Evolutionary conservation across 495 filamentous ascomycete genomes (phyloP).

Genomic region (Penicillium silybi): DNA sequence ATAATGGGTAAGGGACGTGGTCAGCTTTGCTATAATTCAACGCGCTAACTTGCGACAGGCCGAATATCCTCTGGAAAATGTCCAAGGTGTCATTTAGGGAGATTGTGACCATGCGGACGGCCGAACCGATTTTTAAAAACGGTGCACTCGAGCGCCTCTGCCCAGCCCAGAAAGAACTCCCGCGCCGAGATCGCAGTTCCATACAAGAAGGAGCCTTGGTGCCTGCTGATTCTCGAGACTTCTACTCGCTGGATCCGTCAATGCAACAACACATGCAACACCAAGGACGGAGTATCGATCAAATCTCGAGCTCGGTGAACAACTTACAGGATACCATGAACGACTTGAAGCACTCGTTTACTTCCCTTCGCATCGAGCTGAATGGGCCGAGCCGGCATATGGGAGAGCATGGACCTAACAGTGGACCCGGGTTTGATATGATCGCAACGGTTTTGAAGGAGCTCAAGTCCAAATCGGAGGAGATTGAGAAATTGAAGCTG

Average conservation of each 20-base stretch:
- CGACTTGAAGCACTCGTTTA: slow-evolving; percentile 44
- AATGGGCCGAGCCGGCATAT: slow-evolving; percentile 27
- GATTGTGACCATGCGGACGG: slow-evolving; percentile 44
- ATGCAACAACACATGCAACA: slow-evolving; percentile 40
- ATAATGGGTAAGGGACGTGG: slow-evolving; percentile 36
- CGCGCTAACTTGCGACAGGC: slow-evolving; percentile 22
- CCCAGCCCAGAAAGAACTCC: slow-evolving; percentile 23
- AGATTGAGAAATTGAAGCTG: slow-evolving; percentile 44
- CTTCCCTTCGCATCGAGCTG: slow-evolving; percentile 40
- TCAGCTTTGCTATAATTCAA: neutral
- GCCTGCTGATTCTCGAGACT: slow-evolving; percentile 19
- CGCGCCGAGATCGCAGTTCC: slow-evolving; percentile 16
- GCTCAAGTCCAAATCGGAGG: slow-evolving; percentile 41
- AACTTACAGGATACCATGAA: slow-evolving; percentile 45
- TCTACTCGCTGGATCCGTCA: slow-evolving; percentile 14
- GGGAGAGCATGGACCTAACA: slow-evolving; percentile 10
- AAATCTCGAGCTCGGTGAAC: slow-evolving; percentile 44
- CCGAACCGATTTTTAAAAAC: slow-evolving; percentile 38
- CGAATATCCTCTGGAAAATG: slow-evolving; percentile 45
- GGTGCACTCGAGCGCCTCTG: slow-evolving; percentile 30
- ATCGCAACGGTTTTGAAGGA: slow-evolving; percentile 43
- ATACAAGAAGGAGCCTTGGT: slow-evolving; percentile 28
- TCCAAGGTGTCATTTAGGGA: slow-evolving; percentile 44
- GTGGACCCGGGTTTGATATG: slow-evolving; percentile 35
- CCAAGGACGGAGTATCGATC: slow-evolving; percentile 41